These are phyloP conservation scores for Herpetomonas tarakana DNA, from an alignment of 208 protist genomes.

Conservation along the genomic window DNA sequence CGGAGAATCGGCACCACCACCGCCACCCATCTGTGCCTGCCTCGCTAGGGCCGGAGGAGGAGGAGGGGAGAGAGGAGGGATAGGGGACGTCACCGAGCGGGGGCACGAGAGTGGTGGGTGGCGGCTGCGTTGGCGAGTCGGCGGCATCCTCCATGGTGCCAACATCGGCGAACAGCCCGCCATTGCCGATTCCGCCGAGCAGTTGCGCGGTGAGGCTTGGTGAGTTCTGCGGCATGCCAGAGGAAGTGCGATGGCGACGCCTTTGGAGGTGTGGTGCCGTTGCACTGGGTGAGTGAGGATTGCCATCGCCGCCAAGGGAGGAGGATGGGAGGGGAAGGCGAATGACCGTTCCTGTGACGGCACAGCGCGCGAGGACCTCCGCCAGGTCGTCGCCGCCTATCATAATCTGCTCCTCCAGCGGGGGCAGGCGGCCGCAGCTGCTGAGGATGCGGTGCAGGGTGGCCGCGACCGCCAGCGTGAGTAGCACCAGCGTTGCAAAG, in stretches of 20 bases:
- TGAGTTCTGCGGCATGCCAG: neutral
- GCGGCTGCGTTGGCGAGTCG: too few species aligned
- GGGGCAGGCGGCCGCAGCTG: neutral
- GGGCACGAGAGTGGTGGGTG: neutral
- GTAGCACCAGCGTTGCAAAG: neutral
- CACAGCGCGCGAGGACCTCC: neutral
- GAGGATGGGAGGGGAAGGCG: too few species aligned
- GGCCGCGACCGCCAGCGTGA: neutral
- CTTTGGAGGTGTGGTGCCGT: neutral
- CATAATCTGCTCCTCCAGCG: neutral
- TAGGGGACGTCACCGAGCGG: neutral
- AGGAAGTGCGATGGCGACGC: neutral
- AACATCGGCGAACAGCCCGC: too few species aligned
- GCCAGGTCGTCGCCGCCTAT: neutral
- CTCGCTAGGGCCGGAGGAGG: neutral
- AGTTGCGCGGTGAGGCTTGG: neutral
- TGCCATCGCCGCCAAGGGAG: too few species aligned
- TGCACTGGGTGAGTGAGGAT: neutral
- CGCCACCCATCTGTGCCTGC: neutral
- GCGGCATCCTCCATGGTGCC: too few species aligned
- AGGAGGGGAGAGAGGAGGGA: neutral
- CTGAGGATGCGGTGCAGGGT: neutral
- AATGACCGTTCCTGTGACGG: neutral
- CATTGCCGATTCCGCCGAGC: too few species aligned
- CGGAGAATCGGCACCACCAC: neutral